phyloP scores from a whole-genome alignment of 176 grass and related monocot genomes.

The Paspalum vaginatum region DNA sequence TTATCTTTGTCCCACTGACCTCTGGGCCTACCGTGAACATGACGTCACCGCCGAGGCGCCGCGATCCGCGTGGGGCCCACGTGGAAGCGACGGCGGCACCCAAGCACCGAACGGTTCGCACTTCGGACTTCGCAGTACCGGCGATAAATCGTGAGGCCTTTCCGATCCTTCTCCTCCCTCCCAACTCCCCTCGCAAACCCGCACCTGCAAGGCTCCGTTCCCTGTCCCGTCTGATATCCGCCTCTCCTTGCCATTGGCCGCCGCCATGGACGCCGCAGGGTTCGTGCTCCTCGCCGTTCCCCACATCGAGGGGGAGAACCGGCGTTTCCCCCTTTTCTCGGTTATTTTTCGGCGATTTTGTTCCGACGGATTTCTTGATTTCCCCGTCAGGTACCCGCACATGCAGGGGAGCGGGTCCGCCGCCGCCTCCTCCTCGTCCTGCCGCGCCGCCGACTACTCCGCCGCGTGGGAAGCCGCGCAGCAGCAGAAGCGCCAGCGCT shows the following conservation, averaged over 20 bases:
- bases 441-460: conserved; percentile 48
- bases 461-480: conserved; percentile 43
- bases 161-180: background rate
- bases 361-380: conserved; percentile 17
- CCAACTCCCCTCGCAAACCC: background rate
- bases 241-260: conserved; percentile 22
- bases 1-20: background rate
- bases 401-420: conserved; percentile 40
- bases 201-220: background rate
- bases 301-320: background rate
- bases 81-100: background rate
- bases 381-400: conserved; percentile 26
- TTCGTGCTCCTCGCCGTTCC: background rate
- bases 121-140: background rate
- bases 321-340: background rate
- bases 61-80: background rate
- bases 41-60: background rate
- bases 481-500: conserved; percentile 60
- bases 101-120: background rate
- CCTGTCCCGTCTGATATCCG: background rate
- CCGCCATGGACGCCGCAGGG: conserved; percentile 43
- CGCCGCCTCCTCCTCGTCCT: conserved; percentile 28
- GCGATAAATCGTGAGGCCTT: background rate
- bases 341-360: background rate
- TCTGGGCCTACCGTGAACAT: background rate